Percentiles rank a stretch among this genome's conserved stretches.
Conservation (phyloP, 1,284 basidiomycete genomes). For the Rhodotorula sp. region DNA sequence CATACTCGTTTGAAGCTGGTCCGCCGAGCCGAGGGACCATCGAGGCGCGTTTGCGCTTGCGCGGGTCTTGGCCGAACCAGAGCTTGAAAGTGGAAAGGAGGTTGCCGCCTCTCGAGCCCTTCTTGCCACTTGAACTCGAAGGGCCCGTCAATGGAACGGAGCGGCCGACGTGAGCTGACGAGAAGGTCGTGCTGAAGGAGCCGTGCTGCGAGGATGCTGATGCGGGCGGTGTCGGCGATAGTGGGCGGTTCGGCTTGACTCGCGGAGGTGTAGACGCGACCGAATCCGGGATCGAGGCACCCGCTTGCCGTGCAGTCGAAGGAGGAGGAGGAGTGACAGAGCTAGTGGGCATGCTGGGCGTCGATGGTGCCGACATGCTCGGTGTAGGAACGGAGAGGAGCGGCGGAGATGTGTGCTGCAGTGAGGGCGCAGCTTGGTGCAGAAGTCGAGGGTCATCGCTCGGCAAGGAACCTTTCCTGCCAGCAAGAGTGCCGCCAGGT, state of each 20-base stretch:
- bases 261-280: not conserved
- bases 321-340: not conserved
- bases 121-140: constrained; percentile 39
- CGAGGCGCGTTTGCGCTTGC: constrained; percentile 46
- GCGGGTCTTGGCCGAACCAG: constrained; percentile 54
- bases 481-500: constrained; percentile 16
- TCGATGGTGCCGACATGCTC: not conserved
- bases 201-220: not conserved
- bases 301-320: not conserved
- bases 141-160: not conserved
- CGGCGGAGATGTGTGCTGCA: not conserved
- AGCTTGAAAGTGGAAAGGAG: constrained; percentile 54
- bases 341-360: not conserved
- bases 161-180: not conserved
- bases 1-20: too few relatives aligned
- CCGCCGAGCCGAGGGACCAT: not conserved
- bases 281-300: not conserved
- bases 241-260: not conserved
- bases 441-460: not conserved
- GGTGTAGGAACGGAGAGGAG: not conserved
- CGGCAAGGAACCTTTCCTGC: constrained; percentile 9
- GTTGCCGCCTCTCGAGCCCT: constrained; percentile 44
- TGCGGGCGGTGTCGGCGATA: not conserved
- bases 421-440: not conserved
- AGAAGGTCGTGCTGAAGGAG: not conserved